phyloP scores from a whole-genome alignment of 805 yeast species.

The Hanseniaspora occidentalis region DNA sequence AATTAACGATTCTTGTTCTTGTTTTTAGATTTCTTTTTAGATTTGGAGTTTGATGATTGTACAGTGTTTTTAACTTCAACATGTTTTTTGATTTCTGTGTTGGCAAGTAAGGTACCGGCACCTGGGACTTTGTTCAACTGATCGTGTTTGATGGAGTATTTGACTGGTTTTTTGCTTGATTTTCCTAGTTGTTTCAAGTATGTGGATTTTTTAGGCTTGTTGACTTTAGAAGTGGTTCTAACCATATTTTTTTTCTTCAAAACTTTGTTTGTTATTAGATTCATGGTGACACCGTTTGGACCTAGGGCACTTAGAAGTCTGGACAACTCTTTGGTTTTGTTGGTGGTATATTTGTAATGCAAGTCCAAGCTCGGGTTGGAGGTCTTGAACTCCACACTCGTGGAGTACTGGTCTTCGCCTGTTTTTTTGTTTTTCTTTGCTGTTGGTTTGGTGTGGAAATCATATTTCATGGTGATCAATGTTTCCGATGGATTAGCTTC shows the following conservation, averaged over 20 bases:
- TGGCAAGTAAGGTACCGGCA: conserved; percentile 17
- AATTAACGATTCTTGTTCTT: conserved; percentile 19
- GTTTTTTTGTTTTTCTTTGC: conserved; percentile 8
- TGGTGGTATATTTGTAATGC: conserved; percentile 44
- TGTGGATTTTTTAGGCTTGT: conserved; percentile 4
- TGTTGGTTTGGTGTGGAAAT: conserved; percentile 17
- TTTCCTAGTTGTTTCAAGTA: conserved; percentile 4
- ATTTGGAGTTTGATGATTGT: conserved; percentile 8
- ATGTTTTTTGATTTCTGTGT: conserved; percentile 18
- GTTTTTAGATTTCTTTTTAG: conserved; percentile 16
- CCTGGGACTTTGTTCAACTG: conserved; percentile 13
- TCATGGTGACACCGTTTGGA: conserved; percentile 40
- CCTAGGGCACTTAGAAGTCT: conserved; percentile 64
- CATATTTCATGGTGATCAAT: conserved; percentile 23
- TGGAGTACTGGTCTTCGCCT: not conserved
- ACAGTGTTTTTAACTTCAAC: conserved; percentile 10
- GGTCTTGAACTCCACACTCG: conserved; percentile 36
- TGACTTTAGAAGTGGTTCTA: conserved; percentile 11
- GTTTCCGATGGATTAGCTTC: conserved; percentile 31
- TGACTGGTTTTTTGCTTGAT: conserved; percentile 6
- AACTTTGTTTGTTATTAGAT: conserved; percentile 9
- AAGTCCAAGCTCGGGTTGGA: conserved; percentile 55
- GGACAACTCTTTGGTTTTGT: conserved; percentile 60
- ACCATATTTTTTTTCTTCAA: conserved; percentile 4
- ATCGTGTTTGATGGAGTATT: not conserved